Evolutionary conservation across 208 protist genomes (phyloP).

Genomic region (Trypanosoma conorhini): DNA sequence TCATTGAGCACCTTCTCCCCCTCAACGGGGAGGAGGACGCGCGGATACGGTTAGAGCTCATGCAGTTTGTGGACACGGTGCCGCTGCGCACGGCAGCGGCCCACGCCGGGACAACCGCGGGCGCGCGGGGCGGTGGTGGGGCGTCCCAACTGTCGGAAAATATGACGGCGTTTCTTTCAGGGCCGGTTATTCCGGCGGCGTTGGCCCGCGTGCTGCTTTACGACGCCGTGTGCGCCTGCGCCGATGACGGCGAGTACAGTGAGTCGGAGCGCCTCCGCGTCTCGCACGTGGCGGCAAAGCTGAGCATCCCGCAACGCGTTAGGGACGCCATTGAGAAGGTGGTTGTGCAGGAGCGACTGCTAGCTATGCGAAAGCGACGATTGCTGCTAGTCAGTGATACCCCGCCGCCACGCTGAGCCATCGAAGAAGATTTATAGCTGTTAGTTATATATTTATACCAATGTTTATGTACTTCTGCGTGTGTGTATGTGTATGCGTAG

Average conservation of each 20-base stretch:
- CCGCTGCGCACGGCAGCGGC: background rate
- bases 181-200: slow-evolving; percentile 41
- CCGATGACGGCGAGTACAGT: slow-evolving; percentile 57
- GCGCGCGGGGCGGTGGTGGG: background rate
- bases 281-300: slow-evolving; percentile 50
- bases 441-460: background rate
- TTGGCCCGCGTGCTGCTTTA: slow-evolving; percentile 65
- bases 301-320: slow-evolving; percentile 58
- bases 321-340: slow-evolving; percentile 68
- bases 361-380: slow-evolving; percentile 54
- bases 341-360: slow-evolving; percentile 51
- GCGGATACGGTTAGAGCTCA: slow-evolving; percentile 56
- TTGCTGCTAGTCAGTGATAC: slow-evolving; percentile 34
- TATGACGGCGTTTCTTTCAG: slow-evolving; percentile 49
- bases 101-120: too few species aligned
- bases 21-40: slow-evolving; percentile 41
- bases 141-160: slow-evolving; percentile 10
- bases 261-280: slow-evolving; percentile 53
- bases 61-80: slow-evolving; percentile 64
- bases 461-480: too few species aligned
- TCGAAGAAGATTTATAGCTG: background rate
- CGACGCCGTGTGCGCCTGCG: slow-evolving; percentile 64
- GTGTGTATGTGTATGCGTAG: background rate
- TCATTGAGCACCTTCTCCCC: slow-evolving; percentile 59
- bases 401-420: slow-evolving; percentile 5